phyloP scores from a whole-genome alignment of 2,329 filamentous ascomycete genomes.

The Fusarium piperis region DNA sequence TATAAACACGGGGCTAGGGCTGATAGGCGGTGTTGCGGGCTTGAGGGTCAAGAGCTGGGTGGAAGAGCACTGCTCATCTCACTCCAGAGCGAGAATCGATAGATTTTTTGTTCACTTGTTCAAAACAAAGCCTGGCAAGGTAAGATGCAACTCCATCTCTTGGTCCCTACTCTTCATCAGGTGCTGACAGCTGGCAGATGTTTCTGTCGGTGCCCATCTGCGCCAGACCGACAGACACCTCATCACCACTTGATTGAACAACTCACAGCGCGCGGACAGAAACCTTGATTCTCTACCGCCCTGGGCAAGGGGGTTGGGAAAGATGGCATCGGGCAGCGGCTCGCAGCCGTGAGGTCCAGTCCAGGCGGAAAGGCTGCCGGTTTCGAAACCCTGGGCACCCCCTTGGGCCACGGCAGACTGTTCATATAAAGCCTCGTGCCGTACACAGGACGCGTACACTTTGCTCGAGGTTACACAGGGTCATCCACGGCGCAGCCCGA shows the following conservation, averaged over 20 bases:
- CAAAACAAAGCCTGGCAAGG: not conserved
- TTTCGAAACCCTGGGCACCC: not conserved
- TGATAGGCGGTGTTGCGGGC: conserved; percentile 19
- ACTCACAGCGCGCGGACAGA: not conserved
- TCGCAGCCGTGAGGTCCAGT: not conserved
- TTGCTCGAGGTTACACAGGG: conserved; percentile 30
- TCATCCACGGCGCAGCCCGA: conserved; percentile 13
- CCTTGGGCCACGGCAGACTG: not conserved
- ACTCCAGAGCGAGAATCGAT: conserved; percentile 28
- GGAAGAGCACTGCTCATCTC: conserved; percentile 22
- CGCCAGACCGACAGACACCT: conserved; percentile 15
- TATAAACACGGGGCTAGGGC: not conserved
- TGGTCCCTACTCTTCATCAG: conserved; percentile 2
- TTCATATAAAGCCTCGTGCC: conserved; percentile 12
- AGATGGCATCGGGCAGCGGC: conserved; percentile 1
- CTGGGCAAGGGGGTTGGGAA: not conserved
- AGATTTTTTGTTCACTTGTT: not conserved
- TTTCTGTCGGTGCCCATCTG: conserved; percentile 21
- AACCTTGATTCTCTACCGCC: not conserved
- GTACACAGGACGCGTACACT: conserved; percentile 23
- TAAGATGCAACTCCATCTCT: not conserved
- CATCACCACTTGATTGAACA: not conserved
- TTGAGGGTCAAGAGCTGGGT: not conserved
- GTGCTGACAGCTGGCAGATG: conserved; percentile 21
- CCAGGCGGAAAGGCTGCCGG: not conserved